Evolutionary conservation across 805 yeast genomes (phyloP).

Genomic region (Lachancea thermotolerans): DNA sequence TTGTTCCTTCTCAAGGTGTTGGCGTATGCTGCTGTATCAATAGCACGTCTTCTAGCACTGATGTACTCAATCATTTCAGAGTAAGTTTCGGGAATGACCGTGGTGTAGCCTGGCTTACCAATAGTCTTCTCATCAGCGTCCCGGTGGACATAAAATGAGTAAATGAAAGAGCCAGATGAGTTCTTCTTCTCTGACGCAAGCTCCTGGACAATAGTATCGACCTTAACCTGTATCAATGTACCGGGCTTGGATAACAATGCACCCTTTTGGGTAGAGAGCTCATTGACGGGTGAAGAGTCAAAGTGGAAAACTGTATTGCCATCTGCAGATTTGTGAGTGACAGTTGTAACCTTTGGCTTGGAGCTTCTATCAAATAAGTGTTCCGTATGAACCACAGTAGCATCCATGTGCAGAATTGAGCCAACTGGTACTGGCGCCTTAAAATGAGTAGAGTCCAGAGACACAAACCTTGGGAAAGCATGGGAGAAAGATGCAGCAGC

Average conservation of each 20-base stretch:
- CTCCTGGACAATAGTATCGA: slow-evolving; percentile 69
- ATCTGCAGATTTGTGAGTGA: slow-evolving; percentile 21
- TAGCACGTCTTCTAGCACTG: slow-evolving; percentile 86
- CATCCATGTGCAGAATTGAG: slow-evolving; percentile 73
- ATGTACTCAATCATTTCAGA: slow-evolving; percentile 88
- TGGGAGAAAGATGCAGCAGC: slow-evolving; percentile 84
- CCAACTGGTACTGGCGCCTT: slow-evolving; percentile 96
- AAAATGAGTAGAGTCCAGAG: slow-evolving; percentile 86
- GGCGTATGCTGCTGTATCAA: slow-evolving; percentile 67
- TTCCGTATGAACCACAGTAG: slow-evolving; percentile 81
- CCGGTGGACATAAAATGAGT: slow-evolving; percentile 78
- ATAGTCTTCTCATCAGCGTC: slow-evolving; percentile 34
- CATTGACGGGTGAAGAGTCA: slow-evolving; percentile 54
- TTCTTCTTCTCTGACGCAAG: slow-evolving; percentile 54
- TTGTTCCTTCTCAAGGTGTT: slow-evolving; percentile 33
- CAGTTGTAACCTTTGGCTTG: slow-evolving; percentile 22
- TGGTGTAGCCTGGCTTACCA: slow-evolving; percentile 51
- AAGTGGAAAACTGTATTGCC: slow-evolving; percentile 36
- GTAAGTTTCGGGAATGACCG: slow-evolving; percentile 82
- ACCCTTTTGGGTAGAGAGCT: slow-evolving; percentile 39
- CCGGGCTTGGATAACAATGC: slow-evolving; percentile 73
- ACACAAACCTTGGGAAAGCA: slow-evolving; percentile 81
- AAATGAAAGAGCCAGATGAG: slow-evolving; percentile 82
- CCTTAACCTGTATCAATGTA: slow-evolving; percentile 82
- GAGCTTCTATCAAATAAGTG: slow-evolving; percentile 46